These are phyloP conservation scores for Buddleja alternifolia DNA, from an alignment of 257 asterid genomes.

Conservation along the genomic window DNA sequence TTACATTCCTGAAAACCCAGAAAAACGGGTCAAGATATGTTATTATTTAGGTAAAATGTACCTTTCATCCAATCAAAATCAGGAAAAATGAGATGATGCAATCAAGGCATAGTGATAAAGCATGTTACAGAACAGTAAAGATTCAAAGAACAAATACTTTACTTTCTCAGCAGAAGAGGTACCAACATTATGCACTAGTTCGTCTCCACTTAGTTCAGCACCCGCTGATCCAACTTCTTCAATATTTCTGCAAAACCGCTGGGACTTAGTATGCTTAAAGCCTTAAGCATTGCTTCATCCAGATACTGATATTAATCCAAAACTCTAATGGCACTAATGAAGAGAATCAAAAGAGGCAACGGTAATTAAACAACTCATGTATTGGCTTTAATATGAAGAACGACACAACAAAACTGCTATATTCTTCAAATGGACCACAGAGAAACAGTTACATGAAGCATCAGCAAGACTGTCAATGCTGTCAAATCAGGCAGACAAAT, in stretches of 20 bases:
- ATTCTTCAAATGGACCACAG: conserved; percentile 25
- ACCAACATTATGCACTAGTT: conserved; percentile 52
- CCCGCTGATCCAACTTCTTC: conserved; percentile 72
- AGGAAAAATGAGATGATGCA: conserved; percentile 20
- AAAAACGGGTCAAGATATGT: conserved; percentile 28
- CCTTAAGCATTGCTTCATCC: conserved; percentile 21
- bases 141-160: conserved; percentile 48
- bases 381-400: conserved; percentile 9
- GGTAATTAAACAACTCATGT: neutral
- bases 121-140: conserved; percentile 29
- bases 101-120: conserved; percentile 20
- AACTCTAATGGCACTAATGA: conserved; percentile 15
- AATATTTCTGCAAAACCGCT: conserved; percentile 63
- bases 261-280: conserved; percentile 30
- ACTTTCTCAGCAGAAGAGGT: conserved; percentile 64
- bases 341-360: conserved; percentile 23
- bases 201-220: conserved; percentile 50
- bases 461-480: conserved; percentile 7
- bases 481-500: conserved; percentile 14
- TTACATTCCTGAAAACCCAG: conserved; percentile 56
- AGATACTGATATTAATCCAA: conserved; percentile 6
- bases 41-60: conserved; percentile 15
- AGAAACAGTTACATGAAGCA: conserved; percentile 16
- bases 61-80: neutral
- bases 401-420: conserved; percentile 9